Evolutionary conservation across 179 eudicot species (phyloP), one percentile per base, ranked within the genome.

Genomic region (Spergularia azorica): DNA sequence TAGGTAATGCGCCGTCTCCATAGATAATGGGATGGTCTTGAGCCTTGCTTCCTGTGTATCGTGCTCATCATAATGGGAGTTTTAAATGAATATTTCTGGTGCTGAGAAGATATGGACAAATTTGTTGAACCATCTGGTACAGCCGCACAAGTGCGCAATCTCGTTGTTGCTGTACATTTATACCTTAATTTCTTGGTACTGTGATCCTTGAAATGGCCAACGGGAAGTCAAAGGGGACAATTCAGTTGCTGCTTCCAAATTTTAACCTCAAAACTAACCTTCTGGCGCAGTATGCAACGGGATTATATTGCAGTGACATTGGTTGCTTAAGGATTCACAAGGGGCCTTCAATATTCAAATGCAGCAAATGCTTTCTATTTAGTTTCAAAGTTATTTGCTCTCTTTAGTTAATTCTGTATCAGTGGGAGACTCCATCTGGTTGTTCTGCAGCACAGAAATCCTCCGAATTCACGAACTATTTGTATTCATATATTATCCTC

Each of bases 1-100:
- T 70, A 86, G 82, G 69, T 89, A 80, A 88, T 38, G 11, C 8
- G 14, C 6, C 4, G 20, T 21, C 51, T 43, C 56, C 50, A n/a
- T 17, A 1, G 8, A 38, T n/a, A 48, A 38, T 32, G 57, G 14
- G 4, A 63, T 15, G 51, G 63, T 2, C 57, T 16, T 13, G 5
- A 0, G 56, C 52, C 59, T 70, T 32, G 55, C 16, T 55, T 48
- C 66, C 48, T 54, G 59, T 50, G 32, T 54, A 36, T 17, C 62
- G 57, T 43, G 61, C 20, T 17, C 72, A 18, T 4, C 16, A 32
- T 21, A 74, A 32, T 46, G 59, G 52, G 70, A 26, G 21, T 36
- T 67, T 41, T 17, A 52, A 13, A 54, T 70, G 70, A 64, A 64
- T 64, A 13, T 21, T 43, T 67, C 71, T 46, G 11, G 36, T n/a